Conservation (phyloP, 345 rosid species). For the Ceriops tagal region DNA sequence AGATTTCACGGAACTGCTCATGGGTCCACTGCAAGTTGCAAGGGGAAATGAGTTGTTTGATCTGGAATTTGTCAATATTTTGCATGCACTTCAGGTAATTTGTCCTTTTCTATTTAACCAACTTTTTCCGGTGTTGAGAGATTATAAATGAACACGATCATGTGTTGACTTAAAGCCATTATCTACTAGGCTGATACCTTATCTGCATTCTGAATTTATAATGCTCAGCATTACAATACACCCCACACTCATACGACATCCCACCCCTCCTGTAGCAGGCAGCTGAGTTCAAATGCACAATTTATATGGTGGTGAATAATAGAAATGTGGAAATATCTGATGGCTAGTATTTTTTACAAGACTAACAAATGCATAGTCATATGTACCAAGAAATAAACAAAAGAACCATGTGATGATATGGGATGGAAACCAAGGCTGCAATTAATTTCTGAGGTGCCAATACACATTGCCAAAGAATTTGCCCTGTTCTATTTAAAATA, state of each 20-base stretch:
- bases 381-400: neutral
- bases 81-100: conserved; percentile 84
- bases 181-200: neutral
- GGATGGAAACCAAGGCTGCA: no score
- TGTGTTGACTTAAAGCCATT: neutral
- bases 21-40: conserved; percentile 52
- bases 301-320: no score
- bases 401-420: neutral
- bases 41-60: conserved; percentile 45
- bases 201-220: no score
- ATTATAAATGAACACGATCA: neutral
- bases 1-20: conserved; percentile 43
- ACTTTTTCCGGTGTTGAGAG: neutral
- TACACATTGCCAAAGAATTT: no score
- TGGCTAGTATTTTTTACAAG: neutral
- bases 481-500: no score
- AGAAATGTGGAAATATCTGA: no score
- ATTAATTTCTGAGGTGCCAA: no score
- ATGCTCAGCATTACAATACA: no score
- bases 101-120: neutral
- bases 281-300: no score
- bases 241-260: no score
- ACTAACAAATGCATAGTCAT: neutral
- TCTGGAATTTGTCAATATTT: conserved; percentile 47
- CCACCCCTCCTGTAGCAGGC: no score